Conservation (phyloP, 495 filamentous ascomycete species). For the Penicillium desertorum region DNA sequence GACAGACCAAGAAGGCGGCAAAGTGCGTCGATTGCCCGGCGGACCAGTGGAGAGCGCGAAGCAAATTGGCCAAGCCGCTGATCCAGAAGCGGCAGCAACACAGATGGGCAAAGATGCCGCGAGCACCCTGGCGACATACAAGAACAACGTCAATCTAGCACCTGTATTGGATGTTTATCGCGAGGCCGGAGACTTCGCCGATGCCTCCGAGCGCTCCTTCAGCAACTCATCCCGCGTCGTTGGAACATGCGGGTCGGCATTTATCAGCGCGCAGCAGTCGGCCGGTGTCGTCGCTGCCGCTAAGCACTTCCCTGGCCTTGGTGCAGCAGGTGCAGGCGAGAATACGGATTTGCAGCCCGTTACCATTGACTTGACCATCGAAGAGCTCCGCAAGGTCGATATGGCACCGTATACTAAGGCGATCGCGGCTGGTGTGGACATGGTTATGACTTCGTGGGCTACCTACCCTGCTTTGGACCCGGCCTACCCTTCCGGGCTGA, state of each 20-base stretch:
- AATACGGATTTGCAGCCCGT: conserved; percentile 38
- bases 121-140: conserved; percentile 18
- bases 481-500: conserved; percentile 33
- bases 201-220: conserved; percentile 32
- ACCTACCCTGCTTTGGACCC: conserved; percentile 35
- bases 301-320: conserved; percentile 39
- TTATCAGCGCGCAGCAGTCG: conserved; percentile 33
- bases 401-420: conserved; percentile 28
- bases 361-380: conserved; percentile 26
- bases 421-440: conserved; percentile 32
- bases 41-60: conserved; percentile 34
- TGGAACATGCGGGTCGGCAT: conserved; percentile 25
- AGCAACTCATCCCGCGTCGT: conserved; percentile 28
- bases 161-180: conserved; percentile 37
- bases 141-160: conserved; percentile 34
- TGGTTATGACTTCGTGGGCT: conserved; percentile 41
- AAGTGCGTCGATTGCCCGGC: conserved; percentile 33
- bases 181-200: conserved; percentile 30
- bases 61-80: conserved; percentile 25
- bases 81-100: conserved; percentile 25
- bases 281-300: conserved; percentile 35
- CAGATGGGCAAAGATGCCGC: conserved; percentile 30
- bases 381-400: conserved; percentile 28
- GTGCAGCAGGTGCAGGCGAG: conserved; percentile 20
- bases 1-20: conserved; percentile 41